These are phyloP conservation scores for Arctostaphylos glauca DNA, from an alignment of 148 eudicot species.

Conservation along the genomic window DNA sequence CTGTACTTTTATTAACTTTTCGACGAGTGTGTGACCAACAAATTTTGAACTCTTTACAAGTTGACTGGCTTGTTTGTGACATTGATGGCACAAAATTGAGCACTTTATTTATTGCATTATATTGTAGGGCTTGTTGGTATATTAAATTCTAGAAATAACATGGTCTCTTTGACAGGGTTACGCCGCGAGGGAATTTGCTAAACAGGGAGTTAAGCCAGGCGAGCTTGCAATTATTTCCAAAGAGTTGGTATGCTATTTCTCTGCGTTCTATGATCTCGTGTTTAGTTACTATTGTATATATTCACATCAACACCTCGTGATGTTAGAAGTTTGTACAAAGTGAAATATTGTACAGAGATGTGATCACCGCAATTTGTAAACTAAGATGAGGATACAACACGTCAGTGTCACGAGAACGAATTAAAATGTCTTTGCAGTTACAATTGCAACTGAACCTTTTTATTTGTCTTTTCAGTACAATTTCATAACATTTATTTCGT, in stretches of 20 bases:
- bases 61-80: not conserved
- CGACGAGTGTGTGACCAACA: not conserved
- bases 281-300: conserved; percentile 1
- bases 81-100: not conserved
- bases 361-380: not conserved
- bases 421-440: not conserved
- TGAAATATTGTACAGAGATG: not conserved
- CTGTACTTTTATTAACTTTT: not conserved
- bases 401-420: not conserved
- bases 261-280: not conserved
- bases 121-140: not conserved
- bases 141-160: not conserved
- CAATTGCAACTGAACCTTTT: not conserved
- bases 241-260: conserved; percentile 64
- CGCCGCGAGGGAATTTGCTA: conserved; percentile 87
- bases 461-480: not conserved
- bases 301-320: not conserved
- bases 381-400: not conserved
- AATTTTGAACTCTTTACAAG: not conserved
- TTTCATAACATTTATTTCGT: not conserved
- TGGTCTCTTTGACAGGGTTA: conserved; percentile 61
- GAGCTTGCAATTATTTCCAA: conserved; percentile 87
- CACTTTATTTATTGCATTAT: not conserved
- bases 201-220: conserved; percentile 79
- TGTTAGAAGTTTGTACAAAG: not conserved